Conservation (phyloP, 140 eudicot genomes). For the Erigeron philadelphicus region DNA sequence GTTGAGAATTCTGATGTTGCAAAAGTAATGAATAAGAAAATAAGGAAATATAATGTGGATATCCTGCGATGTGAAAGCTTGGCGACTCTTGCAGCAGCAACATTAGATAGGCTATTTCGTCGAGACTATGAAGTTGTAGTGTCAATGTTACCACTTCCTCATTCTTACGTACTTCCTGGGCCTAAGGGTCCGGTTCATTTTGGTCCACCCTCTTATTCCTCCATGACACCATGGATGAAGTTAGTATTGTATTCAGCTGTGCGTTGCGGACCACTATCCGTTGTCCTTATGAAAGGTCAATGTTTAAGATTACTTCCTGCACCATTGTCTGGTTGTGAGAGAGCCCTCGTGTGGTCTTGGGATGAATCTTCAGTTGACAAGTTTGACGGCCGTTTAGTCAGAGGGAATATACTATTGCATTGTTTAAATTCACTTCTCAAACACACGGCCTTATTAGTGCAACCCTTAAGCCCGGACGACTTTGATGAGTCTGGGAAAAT, state of each 20-base stretch:
- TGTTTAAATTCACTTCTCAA: conserved; percentile 79
- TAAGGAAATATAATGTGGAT: conserved; percentile 73
- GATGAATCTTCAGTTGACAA: conserved; percentile 74
- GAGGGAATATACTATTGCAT: conserved; percentile 83
- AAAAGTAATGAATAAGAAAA: conserved; percentile 34
- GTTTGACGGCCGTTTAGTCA: conserved; percentile 71
- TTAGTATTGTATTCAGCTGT: conserved; percentile 68
- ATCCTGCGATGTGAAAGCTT: conserved; percentile 88
- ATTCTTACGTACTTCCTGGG: conserved; percentile 80
- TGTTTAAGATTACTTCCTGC: conserved; percentile 85
- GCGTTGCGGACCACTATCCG: conserved; percentile 81
- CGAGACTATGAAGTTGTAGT: conserved; percentile 89
- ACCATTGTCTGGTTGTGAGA: conserved; percentile 92
- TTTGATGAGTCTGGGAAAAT: conserved; percentile 55
- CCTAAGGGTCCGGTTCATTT: conserved; percentile 86
- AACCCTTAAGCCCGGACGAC: conserved; percentile 73
- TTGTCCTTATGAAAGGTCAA: conserved; percentile 95
- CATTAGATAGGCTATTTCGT: conserved; percentile 69
- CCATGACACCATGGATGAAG: conserved; percentile 99
- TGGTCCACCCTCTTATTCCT: conserved; percentile 86
- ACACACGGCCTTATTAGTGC: conserved; percentile 82
- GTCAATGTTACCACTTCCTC: conserved; percentile 94
- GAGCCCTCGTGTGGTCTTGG: conserved; percentile 97
- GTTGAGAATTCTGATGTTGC: conserved; percentile 31
- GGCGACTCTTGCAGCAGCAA: conserved; percentile 74